Evolutionary conservation across 2,329 filamentous ascomycete species (phyloP).

Genomic region (Scedosporium apiospermum): DNA sequence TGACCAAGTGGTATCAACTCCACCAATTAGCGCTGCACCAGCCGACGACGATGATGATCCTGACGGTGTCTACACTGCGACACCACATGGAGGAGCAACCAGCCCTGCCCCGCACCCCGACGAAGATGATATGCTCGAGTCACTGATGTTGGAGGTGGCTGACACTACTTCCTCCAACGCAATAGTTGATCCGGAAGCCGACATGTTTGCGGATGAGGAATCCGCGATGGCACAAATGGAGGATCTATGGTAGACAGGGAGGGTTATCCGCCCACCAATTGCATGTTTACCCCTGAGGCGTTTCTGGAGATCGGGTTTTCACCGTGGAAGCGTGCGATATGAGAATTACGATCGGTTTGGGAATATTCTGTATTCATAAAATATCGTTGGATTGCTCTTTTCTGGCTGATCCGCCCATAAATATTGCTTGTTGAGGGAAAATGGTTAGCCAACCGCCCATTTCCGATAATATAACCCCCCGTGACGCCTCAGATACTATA

Average conservation of each 20-base stretch:
- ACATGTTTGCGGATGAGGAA: constrained; percentile 52
- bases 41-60: constrained; percentile 27
- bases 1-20: constrained; percentile 21
- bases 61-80: constrained; percentile 47
- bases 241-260: constrained; percentile 32
- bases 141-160: constrained; percentile 42
- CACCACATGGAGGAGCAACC: constrained; percentile 25
- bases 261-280: not conserved
- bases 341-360: too few species aligned
- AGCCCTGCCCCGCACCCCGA: constrained; percentile 7
- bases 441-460: too few species aligned
- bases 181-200: constrained; percentile 10
- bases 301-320: too few species aligned
- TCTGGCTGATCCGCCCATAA: too few species aligned
- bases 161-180: constrained; percentile 10
- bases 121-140: constrained; percentile 42
- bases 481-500: not conserved
- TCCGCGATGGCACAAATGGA: constrained; percentile 59
- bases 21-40: constrained; percentile 13
- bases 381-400: too few species aligned
- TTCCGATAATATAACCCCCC: not conserved
- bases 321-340: too few species aligned
- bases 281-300: too few species aligned
- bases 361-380: too few species aligned
- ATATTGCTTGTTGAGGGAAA: too few species aligned